Conservation (phyloP, 345 rosid genomes). For the Triadica sebifera region DNA sequence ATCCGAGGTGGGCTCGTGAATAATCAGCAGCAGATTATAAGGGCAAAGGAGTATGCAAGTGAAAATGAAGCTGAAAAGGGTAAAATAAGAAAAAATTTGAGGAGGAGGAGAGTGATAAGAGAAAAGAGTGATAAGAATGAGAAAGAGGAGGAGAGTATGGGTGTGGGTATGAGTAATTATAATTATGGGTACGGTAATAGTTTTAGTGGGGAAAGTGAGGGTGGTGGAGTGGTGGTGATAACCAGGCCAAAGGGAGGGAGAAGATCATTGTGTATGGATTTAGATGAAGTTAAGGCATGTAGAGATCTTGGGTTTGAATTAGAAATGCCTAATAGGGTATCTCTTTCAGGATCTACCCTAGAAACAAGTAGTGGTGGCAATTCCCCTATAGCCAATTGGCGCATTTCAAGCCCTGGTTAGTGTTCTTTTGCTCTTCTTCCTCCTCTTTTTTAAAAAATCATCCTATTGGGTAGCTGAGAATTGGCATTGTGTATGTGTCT, state of each 20-base stretch:
- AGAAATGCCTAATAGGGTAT: conserved; percentile 56
- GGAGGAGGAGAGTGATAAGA: conserved; percentile 23
- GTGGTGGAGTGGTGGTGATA: conserved; percentile 64
- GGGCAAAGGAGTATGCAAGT: conserved; percentile 63
- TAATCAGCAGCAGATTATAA: background rate
- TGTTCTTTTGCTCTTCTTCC: background rate
- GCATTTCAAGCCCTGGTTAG: conserved; percentile 90
- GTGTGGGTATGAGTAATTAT: background rate
- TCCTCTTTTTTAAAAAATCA: background rate
- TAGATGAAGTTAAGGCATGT: conserved; percentile 70
- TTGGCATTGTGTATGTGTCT: background rate
- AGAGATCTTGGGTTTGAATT: conserved; percentile 82
- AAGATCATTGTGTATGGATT: conserved; percentile 79
- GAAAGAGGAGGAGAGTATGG: conserved; percentile 22
- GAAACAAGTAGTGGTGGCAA: conserved; percentile 80
- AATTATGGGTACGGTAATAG: conserved; percentile 28
- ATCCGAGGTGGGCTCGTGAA: conserved; percentile 13
- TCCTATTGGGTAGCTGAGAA: background rate
- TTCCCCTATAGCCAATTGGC: conserved; percentile 86
- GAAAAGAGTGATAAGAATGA: conserved; percentile 18
- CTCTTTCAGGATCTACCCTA: conserved; percentile 52
- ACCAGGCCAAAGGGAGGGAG: conserved; percentile 80
- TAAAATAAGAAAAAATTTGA: conserved; percentile 32
- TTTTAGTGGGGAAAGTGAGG: conserved; percentile 60
- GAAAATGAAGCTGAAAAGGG: conserved; percentile 60